Conservation (phyloP, 1,139 yeast species). For the Wickerhamomyces sp. region DNA sequence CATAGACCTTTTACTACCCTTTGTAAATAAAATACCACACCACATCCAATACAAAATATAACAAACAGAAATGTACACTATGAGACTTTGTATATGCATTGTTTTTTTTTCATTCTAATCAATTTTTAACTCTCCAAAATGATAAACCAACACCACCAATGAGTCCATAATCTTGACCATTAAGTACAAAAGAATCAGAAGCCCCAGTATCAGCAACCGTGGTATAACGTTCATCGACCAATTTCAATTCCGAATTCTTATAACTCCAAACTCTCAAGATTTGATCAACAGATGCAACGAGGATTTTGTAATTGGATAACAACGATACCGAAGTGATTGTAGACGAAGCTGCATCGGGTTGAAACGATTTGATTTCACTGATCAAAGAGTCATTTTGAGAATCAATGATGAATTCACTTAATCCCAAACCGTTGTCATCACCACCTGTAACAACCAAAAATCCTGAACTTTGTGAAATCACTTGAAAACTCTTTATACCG, state of each 20-base stretch:
- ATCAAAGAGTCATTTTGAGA: constrained; percentile 16
- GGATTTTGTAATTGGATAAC: constrained; percentile 21
- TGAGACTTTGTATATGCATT: no score
- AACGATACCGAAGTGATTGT: constrained; percentile 66
- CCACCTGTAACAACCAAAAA: constrained; percentile 63
- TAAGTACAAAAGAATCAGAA: constrained; percentile 35
- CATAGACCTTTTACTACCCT: no score
- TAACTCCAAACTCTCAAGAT: constrained; percentile 60
- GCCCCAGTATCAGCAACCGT: constrained; percentile 92
- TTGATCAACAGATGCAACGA: constrained; percentile 67
- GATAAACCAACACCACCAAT: constrained; percentile 75
- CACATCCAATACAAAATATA: no score
- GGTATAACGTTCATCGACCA: constrained; percentile 50
- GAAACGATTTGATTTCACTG: constrained; percentile 30
- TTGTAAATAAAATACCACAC: no score
- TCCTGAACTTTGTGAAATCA: constrained; percentile 16
- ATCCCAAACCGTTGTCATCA: constrained; percentile 76
- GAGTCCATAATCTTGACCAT: constrained; percentile 29
- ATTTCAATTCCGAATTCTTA: constrained; percentile 26
- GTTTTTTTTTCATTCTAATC: no score
- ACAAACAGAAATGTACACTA: constrained; percentile 1
- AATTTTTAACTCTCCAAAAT: constrained; percentile 34
- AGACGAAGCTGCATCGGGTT: constrained; percentile 70
- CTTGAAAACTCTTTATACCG: constrained; percentile 57
- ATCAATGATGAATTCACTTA: constrained; percentile 34